Evolutionary conservation across 2,329 filamentous ascomycete species (phyloP).

Genomic region (Harringtonia aguacate): DNA sequence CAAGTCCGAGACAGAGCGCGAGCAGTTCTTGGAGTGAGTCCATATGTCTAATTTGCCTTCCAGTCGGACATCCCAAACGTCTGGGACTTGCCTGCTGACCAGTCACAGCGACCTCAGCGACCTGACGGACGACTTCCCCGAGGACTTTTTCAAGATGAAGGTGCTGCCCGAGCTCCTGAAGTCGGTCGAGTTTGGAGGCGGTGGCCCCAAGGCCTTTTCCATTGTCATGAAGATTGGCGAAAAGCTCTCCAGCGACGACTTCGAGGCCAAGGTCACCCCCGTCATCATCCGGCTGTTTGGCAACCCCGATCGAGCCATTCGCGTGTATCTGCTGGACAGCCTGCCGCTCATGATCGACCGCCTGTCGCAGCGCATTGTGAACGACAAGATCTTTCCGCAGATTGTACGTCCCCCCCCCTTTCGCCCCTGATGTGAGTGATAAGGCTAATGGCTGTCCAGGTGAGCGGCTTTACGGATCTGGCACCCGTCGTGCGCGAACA

Average conservation of each 20-base stretch:
- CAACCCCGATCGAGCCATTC: slow-evolving; percentile 83
- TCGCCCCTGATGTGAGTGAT: background rate
- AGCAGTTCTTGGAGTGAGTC: slow-evolving; percentile 64
- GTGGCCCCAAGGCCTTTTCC: slow-evolving; percentile 79
- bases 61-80: background rate
- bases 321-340: slow-evolving; percentile 84
- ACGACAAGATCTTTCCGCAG: slow-evolving; percentile 93
- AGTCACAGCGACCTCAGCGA: slow-evolving; percentile 59
- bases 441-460: slow-evolving; percentile 30
- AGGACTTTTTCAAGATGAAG: slow-evolving; percentile 97
- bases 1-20: slow-evolving; percentile 74
- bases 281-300: slow-evolving; percentile 79
- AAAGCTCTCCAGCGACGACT: slow-evolving; percentile 84
- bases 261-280: slow-evolving; percentile 71
- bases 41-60: background rate
- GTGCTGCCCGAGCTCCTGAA: slow-evolving; percentile 93
- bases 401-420: slow-evolving; percentile 45
- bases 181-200: slow-evolving; percentile 95
- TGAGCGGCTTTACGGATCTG: slow-evolving; percentile 88
- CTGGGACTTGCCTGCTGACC: background rate
- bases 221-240: slow-evolving; percentile 85
- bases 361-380: slow-evolving; percentile 77
- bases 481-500: slow-evolving; percentile 90
- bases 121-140: slow-evolving; percentile 86
- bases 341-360: slow-evolving; percentile 86